phyloP scores from a whole-genome alignment of 805 yeast species.

The Clavispora phyllophila region DNA sequence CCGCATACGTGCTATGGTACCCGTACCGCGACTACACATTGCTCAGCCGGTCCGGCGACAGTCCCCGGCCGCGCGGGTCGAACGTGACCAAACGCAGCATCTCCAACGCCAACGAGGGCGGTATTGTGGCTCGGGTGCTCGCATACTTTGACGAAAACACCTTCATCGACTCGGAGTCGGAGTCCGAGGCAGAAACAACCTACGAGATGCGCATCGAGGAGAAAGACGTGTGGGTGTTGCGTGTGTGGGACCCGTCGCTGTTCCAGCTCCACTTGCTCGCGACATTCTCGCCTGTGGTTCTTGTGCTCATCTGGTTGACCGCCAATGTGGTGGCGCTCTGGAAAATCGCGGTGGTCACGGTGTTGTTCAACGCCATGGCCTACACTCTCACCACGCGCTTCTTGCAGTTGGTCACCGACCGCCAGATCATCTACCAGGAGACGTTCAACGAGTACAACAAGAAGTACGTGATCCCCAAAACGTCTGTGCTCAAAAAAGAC shows the following conservation, averaged over 20 bases:
- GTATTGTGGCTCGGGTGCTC: constrained; percentile 7
- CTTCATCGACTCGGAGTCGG: constrained; percentile 15
- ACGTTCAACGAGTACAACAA: constrained; percentile 57
- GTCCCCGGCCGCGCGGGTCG: constrained; percentile 22
- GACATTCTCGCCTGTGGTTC: constrained; percentile 55
- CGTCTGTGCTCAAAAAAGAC: constrained; percentile 49
- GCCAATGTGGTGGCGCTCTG: constrained; percentile 20
- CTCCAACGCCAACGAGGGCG: constrained; percentile 7
- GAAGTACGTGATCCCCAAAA: constrained; percentile 57
- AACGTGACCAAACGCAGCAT: constrained; percentile 16
- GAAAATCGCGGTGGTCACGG: constrained; percentile 29
- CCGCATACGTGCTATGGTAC: constrained; percentile 11
- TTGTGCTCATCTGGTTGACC: constrained; percentile 33
- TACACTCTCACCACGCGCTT: constrained; percentile 41
- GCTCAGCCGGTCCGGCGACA: constrained; percentile 20
- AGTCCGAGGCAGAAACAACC: constrained; percentile 19
- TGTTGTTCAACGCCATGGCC: constrained; percentile 27
- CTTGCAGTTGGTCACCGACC: constrained; percentile 48
- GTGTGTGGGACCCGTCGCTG: constrained; percentile 64
- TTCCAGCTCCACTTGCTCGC: constrained; percentile 49
- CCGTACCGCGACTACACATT: constrained; percentile 28
- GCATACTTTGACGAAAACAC: constrained; percentile 14
- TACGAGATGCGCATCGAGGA: constrained; percentile 16
- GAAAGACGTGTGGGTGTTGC: constrained; percentile 48
- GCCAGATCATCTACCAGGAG: constrained; percentile 54